A percentile compares a stretch with the other conserved stretches of the same genome.
These are phyloP conservation scores for Phytophthora pisi DNA, from an alignment of 352 stramenopile species.

Conservation along the genomic window DNA sequence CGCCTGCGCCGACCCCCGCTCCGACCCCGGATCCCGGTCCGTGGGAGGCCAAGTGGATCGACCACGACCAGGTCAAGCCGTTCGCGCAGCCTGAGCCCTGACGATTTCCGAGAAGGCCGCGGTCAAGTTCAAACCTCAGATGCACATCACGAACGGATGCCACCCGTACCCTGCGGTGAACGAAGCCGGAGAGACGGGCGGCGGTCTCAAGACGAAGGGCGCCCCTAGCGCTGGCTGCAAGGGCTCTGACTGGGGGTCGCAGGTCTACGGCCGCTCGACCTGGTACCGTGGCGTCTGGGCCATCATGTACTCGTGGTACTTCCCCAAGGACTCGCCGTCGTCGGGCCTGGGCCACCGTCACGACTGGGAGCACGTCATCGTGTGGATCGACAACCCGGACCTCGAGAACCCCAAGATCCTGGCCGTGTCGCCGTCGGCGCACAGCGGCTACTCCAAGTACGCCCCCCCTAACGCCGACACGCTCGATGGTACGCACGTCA, in stretches of 20 bases:
- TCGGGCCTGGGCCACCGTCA: slow-evolving; percentile 16
- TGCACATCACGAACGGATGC: slow-evolving; percentile 20
- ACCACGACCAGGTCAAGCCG: slow-evolving; percentile 22
- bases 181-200: neutral
- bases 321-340: slow-evolving; percentile 15
- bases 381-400: slow-evolving; percentile 27
- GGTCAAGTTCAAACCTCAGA: slow-evolving; percentile 17
- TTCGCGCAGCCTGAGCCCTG: slow-evolving; percentile 13
- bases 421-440: slow-evolving; percentile 10
- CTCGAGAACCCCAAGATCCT: slow-evolving; percentile 17
- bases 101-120: slow-evolving; percentile 20
- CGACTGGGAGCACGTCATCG: slow-evolving; percentile 26
- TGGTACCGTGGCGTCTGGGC: slow-evolving; percentile 4
- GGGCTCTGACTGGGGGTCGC: slow-evolving; percentile 17
- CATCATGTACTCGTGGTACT: slow-evolving; percentile 32
- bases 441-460: slow-evolving; percentile 12
- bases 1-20: neutral
- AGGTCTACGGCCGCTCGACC: slow-evolving; percentile 22
- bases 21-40: slow-evolving; percentile 12
- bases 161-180: slow-evolving; percentile 27
- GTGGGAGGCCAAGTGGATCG: slow-evolving; percentile 13
- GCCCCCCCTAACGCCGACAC: slow-evolving; percentile 1
- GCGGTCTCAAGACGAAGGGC: slow-evolving; percentile 22
- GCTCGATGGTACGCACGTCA: slow-evolving; percentile 15
- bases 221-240: slow-evolving; percentile 9